phyloP scores from a whole-genome alignment of 192 early-diverging fungal species.

The Backusella tarrabulga region DNA sequence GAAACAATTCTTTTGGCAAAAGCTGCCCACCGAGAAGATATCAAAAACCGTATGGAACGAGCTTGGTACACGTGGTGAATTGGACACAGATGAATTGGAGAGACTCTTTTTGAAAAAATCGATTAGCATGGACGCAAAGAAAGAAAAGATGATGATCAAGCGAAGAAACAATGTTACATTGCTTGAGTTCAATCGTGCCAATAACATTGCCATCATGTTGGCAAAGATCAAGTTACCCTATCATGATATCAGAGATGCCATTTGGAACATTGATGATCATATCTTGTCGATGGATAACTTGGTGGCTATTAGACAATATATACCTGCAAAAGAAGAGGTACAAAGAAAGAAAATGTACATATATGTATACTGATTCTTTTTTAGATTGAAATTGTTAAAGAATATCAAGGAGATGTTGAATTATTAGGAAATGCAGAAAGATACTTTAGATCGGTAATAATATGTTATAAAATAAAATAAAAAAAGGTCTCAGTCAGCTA shows the following conservation, averaged over 20 bases:
- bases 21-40: constrained; percentile 43
- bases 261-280: constrained; percentile 53
- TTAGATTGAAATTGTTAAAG: constrained; percentile 49
- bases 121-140: constrained; percentile 9
- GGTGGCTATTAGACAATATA: constrained; percentile 51
- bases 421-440: constrained; percentile 51
- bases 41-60: constrained; percentile 52
- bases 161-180: constrained; percentile 37
- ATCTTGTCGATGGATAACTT: constrained; percentile 50
- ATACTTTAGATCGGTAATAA: constrained; percentile 45
- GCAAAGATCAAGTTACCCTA: constrained; percentile 48
- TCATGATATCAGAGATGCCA: constrained; percentile 48
- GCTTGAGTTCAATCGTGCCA: constrained; percentile 51
- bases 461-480: neutral
- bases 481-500: neutral
- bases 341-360: neutral
- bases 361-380: neutral
- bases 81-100: constrained; percentile 49
- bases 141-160: constrained; percentile 30
- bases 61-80: constrained; percentile 11
- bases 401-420: constrained; percentile 45
- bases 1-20: constrained; percentile 55
- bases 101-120: constrained; percentile 46
- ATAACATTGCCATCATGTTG: constrained; percentile 61
- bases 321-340: constrained; percentile 53